Percentiles rank a stretch among this genome's conserved stretches.
Evolutionary conservation across 495 filamentous ascomycete species (phyloP).

Genomic region (Tuber microsphaerosporum): DNA sequence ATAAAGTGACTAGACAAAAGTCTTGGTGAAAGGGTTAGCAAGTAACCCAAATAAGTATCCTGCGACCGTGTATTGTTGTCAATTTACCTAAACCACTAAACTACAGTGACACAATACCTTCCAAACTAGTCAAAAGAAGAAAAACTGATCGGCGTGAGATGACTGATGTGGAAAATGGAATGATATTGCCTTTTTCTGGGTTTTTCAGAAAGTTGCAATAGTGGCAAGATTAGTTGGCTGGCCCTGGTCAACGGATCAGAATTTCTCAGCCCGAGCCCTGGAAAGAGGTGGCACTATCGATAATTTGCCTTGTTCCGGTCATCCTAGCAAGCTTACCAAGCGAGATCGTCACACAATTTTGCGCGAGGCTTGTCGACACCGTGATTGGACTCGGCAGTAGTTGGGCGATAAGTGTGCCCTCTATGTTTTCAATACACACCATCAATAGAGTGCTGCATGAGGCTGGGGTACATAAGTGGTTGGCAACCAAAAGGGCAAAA

Average conservation of each 20-base stretch:
- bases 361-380: not conserved
- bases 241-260: not conserved
- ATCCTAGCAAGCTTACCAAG: not conserved
- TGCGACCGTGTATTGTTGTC: too few species aligned
- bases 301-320: not conserved
- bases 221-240: not conserved
- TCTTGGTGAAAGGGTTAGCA: too few species aligned
- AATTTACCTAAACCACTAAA: too few species aligned
- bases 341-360: not conserved
- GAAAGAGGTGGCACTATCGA: not conserved
- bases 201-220: not conserved
- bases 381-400: not conserved
- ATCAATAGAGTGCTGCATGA: slow-evolving; percentile 1
- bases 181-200: slow-evolving; percentile 10
- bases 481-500: not conserved
- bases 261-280: not conserved
- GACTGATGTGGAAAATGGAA: slow-evolving; percentile 1
- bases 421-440: not conserved
- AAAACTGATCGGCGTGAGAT: too few species aligned
- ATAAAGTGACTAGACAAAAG: too few species aligned
- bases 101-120: too few species aligned
- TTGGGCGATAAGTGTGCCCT: slow-evolving; percentile 4
- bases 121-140: too few species aligned
- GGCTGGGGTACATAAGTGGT: slow-evolving; percentile 1
- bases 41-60: too few species aligned